Evolutionary conservation across 2,329 filamentous ascomycete species (phyloP).

Genomic region (Pseudogymnoascus verrucosus): DNA sequence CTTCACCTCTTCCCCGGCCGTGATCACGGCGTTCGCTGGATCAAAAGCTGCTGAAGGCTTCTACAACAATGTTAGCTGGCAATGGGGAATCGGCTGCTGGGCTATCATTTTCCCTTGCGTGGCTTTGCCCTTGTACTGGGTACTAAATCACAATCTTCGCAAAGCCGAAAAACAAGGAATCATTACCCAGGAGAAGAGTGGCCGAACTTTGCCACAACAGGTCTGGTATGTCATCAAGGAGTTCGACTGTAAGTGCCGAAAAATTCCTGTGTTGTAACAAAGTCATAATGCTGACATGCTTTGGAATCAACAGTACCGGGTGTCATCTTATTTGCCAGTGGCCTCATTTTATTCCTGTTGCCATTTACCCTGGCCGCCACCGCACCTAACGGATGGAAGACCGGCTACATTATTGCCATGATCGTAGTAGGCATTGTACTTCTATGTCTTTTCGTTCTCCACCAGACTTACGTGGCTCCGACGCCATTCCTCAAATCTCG

Average conservation of each 20-base stretch:
- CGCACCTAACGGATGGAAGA: slow-evolving; percentile 36
- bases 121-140: slow-evolving; percentile 50
- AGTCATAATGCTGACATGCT: neutral
- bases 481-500: slow-evolving; percentile 36
- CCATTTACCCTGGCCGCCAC: slow-evolving; percentile 46
- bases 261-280: neutral
- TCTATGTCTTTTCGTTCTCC: slow-evolving; percentile 30
- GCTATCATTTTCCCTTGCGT: slow-evolving; percentile 54
- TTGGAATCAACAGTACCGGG: slow-evolving; percentile 29
- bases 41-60: slow-evolving; percentile 48
- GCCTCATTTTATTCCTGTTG: slow-evolving; percentile 45
- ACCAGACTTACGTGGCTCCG: slow-evolving; percentile 39
- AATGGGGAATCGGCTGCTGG: slow-evolving; percentile 62
- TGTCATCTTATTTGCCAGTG: slow-evolving; percentile 39
- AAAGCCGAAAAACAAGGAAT: slow-evolving; percentile 21
- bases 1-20: slow-evolving; percentile 54
- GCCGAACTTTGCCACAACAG: slow-evolving; percentile 17
- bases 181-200: slow-evolving; percentile 17
- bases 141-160: slow-evolving; percentile 27
- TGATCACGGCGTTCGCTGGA: slow-evolving; percentile 57
- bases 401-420: slow-evolving; percentile 39
- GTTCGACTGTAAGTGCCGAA: slow-evolving; percentile 27
- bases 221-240: slow-evolving; percentile 30
- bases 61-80: slow-evolving; percentile 46
- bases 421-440: slow-evolving; percentile 38